A percentile compares a stretch with the other conserved stretches of the same genome.
Conservation (phyloP, 106 monocot species). For the Platanthera zijinensis region DNA sequence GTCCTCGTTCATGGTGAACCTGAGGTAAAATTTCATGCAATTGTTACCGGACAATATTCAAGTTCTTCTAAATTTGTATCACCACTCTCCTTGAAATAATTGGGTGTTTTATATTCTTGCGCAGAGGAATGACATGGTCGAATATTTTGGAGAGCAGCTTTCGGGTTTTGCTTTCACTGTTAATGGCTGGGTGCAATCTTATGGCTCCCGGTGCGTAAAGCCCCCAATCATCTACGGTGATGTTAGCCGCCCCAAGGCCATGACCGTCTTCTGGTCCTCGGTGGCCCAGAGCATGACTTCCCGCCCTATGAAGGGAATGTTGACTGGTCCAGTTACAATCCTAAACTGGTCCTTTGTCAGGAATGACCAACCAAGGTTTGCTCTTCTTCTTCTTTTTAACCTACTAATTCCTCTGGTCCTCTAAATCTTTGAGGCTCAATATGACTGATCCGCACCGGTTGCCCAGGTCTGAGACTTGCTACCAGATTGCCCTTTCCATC, state of each 20-base stretch:
- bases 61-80: neutral
- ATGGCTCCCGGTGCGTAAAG: conserved; percentile 29
- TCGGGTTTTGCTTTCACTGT: conserved; percentile 22
- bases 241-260: conserved; percentile 28
- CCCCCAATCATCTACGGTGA: conserved; percentile 26
- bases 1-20: conserved; percentile 26
- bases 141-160: conserved; percentile 27
- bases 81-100: neutral
- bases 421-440: neutral
- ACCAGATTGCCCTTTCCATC: conserved; percentile 27
- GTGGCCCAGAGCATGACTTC: conserved; percentile 26
- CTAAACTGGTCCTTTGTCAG: conserved; percentile 29
- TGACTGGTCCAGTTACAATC: conserved; percentile 26
- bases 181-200: conserved; percentile 28
- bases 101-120: neutral
- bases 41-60: neutral
- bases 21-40: conserved; percentile 10
- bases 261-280: conserved; percentile 28
- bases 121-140: conserved; percentile 32
- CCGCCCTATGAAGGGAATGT: conserved; percentile 31
- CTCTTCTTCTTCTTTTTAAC: neutral
- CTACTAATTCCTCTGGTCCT: neutral
- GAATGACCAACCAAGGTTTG: conserved; percentile 22
- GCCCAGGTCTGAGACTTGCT: conserved; percentile 24
- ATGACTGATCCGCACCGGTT: too few relatives aligned